A percentile compares a stretch with the other conserved stretches of the same genome.
These are phyloP conservation scores for Phalaenopsis hybrid DNA, from an alignment of 116 monocot species.

Conservation along the genomic window DNA sequence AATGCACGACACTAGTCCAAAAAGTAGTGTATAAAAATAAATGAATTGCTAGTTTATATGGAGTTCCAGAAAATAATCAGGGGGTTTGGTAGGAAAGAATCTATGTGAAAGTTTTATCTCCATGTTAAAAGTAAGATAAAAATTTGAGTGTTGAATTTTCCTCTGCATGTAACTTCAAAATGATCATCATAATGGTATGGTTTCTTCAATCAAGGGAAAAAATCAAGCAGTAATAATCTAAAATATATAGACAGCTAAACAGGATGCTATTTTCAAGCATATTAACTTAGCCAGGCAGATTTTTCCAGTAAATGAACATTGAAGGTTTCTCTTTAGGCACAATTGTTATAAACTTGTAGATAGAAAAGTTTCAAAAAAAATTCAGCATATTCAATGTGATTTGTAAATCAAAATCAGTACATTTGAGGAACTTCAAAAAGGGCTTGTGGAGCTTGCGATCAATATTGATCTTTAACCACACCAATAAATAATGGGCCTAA, in stretches of 20 bases:
- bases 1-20: neutral
- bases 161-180: neutral
- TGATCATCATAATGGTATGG: neutral
- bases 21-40: neutral
- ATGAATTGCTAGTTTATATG: neutral
- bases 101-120: neutral
- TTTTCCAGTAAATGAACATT: neutral
- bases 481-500: neutral
- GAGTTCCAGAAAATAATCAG: neutral
- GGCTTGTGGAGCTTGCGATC: neutral
- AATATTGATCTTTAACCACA: neutral
- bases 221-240: neutral
- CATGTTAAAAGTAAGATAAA: neutral
- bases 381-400: neutral
- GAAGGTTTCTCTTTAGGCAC: neutral
- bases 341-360: neutral
- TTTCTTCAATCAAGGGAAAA: neutral
- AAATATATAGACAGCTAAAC: neutral
- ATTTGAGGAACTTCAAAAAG: neutral
- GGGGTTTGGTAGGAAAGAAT: neutral
- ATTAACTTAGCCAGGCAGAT: neutral
- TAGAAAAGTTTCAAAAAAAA: neutral
- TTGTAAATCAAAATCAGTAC: neutral
- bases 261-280: neutral
- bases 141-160: neutral